A percentile compares a stretch with the other conserved stretches of the same genome.
phyloP scores from a whole-genome alignment of 345 rosid genomes.

The Triadica sebifera region DNA sequence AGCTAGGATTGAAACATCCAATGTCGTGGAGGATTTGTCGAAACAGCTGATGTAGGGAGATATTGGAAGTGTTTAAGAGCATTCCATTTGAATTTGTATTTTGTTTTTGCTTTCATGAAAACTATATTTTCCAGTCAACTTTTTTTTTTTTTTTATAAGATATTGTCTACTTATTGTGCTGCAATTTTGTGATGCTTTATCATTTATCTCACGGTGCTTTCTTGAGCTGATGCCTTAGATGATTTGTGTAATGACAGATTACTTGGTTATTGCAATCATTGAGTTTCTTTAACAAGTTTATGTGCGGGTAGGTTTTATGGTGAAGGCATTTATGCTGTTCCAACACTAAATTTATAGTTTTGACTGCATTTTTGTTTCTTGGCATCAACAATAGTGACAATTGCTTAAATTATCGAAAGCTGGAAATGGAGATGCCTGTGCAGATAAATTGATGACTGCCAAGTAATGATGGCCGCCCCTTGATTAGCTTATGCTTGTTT shows the following conservation, averaged over 20 bases:
- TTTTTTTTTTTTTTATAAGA: not conserved
- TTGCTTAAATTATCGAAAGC: too few species aligned
- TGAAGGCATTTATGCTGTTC: too few species aligned
- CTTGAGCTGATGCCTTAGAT: conserved; percentile 11
- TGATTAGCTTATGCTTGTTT: too few species aligned
- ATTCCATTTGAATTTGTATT: conserved; percentile 18
- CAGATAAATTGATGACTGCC: too few species aligned
- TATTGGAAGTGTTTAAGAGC: conserved; percentile 23
- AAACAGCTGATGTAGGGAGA: conserved; percentile 3
- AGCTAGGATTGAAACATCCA: not conserved
- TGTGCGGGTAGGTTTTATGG: too few species aligned
- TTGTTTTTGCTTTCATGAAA: conserved; percentile 15
- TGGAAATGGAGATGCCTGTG: too few species aligned
- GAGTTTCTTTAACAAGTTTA: too few species aligned
- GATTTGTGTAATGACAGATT: conserved; percentile 9
- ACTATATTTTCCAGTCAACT: conserved; percentile 1
- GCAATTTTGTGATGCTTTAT: conserved; percentile 27
- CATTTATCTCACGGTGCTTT: conserved; percentile 12
- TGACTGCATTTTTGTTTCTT: too few species aligned
- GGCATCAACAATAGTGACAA: too few species aligned
- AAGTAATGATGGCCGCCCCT: too few species aligned
- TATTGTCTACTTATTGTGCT: conserved; percentile 32
- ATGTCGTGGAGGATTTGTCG: not conserved
- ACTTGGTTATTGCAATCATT: not conserved
- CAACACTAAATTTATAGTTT: too few species aligned